Evolutionary conservation across 2,329 filamentous ascomycete genomes (phyloP).

Genomic region (Trichoderma hamatum): DNA sequence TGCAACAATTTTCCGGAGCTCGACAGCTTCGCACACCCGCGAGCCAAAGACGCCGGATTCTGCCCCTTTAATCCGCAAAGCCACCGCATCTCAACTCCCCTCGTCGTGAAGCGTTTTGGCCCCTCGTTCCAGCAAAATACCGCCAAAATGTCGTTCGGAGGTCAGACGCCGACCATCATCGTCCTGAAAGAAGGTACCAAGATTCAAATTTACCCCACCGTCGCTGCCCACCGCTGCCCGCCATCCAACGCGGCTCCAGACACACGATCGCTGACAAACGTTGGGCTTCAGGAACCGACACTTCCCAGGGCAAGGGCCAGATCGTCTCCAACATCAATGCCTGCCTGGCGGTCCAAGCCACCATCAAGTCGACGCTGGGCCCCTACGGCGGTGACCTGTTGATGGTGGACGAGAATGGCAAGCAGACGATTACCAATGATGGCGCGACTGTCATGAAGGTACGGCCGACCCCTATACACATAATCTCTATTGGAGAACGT

Average conservation of each 20-base stretch:
- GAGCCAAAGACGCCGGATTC: constrained; percentile 31
- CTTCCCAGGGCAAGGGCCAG: constrained; percentile 95
- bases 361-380: constrained; percentile 92
- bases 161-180: constrained; percentile 96
- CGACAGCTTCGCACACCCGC: constrained; percentile 40
- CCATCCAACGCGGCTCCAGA: constrained; percentile 1
- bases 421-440: constrained; percentile 98
- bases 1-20: constrained; percentile 57
- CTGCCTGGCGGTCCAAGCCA: constrained; percentile 91
- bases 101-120: constrained; percentile 9
- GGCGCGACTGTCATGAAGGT: constrained; percentile 99
- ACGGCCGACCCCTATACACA: constrained; percentile 28
- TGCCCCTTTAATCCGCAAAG: constrained; percentile 27
- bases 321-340: constrained; percentile 98
- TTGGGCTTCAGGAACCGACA: constrained; percentile 75
- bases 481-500: background rate
- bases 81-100: constrained; percentile 26
- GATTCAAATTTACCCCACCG: constrained; percentile 45
- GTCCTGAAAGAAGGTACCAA: constrained; percentile 92
- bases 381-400: constrained; percentile 96
- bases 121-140: background rate
- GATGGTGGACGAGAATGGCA: constrained; percentile 93
- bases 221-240: constrained; percentile 35
- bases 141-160: constrained; percentile 85
- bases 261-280: background rate